These are phyloP conservation scores for Perkinsus olseni DNA, from an alignment of 169 alveolate species.

Conservation along the genomic window DNA sequence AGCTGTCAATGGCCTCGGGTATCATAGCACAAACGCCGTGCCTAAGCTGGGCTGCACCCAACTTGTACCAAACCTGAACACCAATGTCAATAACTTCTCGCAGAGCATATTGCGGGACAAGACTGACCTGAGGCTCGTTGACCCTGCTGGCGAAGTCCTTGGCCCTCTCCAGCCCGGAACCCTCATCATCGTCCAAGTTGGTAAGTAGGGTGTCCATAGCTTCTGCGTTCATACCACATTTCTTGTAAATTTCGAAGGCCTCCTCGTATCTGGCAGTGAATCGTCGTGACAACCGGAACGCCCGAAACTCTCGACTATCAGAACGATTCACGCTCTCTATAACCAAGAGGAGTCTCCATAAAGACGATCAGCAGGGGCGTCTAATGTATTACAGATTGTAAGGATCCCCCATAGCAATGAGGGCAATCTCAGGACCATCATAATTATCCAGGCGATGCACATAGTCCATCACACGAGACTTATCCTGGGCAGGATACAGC, in stretches of 20 bases:
- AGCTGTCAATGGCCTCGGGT: slow-evolving; percentile 88
- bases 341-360: neutral
- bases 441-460: slow-evolving; percentile 91
- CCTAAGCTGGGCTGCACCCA: slow-evolving; percentile 93
- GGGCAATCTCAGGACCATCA: slow-evolving; percentile 92
- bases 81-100: neutral
- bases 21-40: slow-evolving; percentile 79
- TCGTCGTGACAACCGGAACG: too few species aligned
- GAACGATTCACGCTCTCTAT: too few species aligned
- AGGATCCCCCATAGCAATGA: slow-evolving; percentile 73
- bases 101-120: neutral
- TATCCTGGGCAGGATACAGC: neutral
- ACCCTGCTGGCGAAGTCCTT: slow-evolving; percentile 45
- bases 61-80: neutral
- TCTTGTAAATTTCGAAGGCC: slow-evolving; percentile 86
- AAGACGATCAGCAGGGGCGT: neutral
- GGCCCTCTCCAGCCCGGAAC: slow-evolving; percentile 44
- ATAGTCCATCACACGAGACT: slow-evolving; percentile 80
- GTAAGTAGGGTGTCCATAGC: slow-evolving; percentile 87
- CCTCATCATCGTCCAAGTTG: slow-evolving; percentile 26
- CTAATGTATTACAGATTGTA: slow-evolving; percentile 46
- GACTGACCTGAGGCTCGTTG: slow-evolving; percentile 34
- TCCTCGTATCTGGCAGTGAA: slow-evolving; percentile 58
- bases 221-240: slow-evolving; percentile 71
- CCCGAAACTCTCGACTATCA: too few species aligned